These are phyloP conservation scores for Prunus padus DNA, from an alignment of 306 rosid genomes.

Conservation along the genomic window DNA sequence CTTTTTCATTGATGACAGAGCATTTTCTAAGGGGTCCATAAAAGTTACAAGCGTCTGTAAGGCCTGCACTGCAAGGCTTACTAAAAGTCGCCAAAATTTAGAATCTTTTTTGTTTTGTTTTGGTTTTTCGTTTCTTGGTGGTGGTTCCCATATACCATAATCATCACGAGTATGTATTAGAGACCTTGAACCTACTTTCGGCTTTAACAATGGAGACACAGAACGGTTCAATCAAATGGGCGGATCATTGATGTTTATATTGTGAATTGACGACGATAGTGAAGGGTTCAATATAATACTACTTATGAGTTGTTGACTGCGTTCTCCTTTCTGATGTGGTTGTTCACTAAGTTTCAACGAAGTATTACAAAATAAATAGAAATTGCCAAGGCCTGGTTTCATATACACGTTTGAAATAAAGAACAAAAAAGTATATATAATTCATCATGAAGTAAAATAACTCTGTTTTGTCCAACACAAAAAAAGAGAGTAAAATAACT, in stretches of 20 bases:
- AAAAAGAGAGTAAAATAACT: no score
- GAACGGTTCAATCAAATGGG: background rate
- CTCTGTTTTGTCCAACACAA: no score
- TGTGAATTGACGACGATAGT: background rate
- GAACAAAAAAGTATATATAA: no score
- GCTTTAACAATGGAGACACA: background rate
- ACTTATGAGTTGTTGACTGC: background rate
- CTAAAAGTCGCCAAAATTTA: background rate
- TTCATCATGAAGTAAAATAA: no score
- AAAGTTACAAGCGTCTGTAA: background rate
- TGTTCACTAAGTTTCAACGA: background rate
- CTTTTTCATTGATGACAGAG: slow-evolving; percentile 17
- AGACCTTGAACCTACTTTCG: background rate
- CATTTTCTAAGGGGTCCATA: background rate
- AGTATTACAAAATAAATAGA: background rate
- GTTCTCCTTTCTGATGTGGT: background rate
- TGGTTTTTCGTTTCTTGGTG: background rate
- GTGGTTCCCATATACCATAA: background rate
- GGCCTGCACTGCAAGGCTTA: background rate
- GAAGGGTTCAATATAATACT: background rate
- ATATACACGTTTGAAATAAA: no score
- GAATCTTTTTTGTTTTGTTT: background rate
- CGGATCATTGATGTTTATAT: background rate
- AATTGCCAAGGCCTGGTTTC: no score
- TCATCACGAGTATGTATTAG: background rate